These are phyloP conservation scores for Samsoniella hepiali DNA, from an alignment of 2,329 filamentous ascomycete species.

Conservation along the genomic window DNA sequence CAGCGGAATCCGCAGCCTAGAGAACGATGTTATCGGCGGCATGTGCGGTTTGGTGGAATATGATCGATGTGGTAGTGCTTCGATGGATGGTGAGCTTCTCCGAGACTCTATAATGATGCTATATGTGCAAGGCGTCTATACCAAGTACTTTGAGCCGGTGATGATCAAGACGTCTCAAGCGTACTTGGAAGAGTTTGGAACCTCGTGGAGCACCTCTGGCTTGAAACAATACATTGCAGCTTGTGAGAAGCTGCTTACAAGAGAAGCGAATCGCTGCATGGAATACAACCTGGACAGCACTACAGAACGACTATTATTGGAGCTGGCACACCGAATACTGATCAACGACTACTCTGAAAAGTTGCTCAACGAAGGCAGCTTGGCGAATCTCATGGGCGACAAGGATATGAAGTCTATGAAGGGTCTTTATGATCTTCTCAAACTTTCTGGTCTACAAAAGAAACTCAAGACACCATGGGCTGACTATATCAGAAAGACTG, in stretches of 20 bases:
- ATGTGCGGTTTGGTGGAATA: slow-evolving; percentile 73
- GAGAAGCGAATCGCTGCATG: slow-evolving; percentile 74
- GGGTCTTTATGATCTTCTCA: slow-evolving; percentile 73
- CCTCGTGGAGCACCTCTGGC: slow-evolving; percentile 58
- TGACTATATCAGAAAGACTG: slow-evolving; percentile 73
- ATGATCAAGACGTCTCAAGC: slow-evolving; percentile 65
- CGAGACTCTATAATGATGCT: slow-evolving; percentile 77
- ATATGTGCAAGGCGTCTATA: slow-evolving; percentile 79
- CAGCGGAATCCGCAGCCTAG: slow-evolving; percentile 28
- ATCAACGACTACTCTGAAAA: slow-evolving; percentile 65
- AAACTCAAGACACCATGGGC: slow-evolving; percentile 71
- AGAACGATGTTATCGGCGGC: slow-evolving; percentile 40
- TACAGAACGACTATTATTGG: slow-evolving; percentile 74
- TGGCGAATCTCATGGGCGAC: slow-evolving; percentile 70
- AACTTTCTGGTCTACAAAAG: slow-evolving; percentile 66
- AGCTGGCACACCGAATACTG: slow-evolving; percentile 68
- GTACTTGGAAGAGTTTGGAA: slow-evolving; percentile 69
- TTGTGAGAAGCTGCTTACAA: slow-evolving; percentile 65
- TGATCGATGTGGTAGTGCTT: slow-evolving; percentile 58
- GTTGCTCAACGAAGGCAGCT: slow-evolving; percentile 62
- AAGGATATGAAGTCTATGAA: slow-evolving; percentile 68
- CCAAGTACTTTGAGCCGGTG: slow-evolving; percentile 71
- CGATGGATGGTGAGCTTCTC: slow-evolving; percentile 64
- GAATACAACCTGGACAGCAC: slow-evolving; percentile 77
- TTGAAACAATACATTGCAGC: slow-evolving; percentile 74